Evolutionary conservation across 2,329 filamentous ascomycete genomes (phyloP).

Genomic region (Calonectria hongkongensis): DNA sequence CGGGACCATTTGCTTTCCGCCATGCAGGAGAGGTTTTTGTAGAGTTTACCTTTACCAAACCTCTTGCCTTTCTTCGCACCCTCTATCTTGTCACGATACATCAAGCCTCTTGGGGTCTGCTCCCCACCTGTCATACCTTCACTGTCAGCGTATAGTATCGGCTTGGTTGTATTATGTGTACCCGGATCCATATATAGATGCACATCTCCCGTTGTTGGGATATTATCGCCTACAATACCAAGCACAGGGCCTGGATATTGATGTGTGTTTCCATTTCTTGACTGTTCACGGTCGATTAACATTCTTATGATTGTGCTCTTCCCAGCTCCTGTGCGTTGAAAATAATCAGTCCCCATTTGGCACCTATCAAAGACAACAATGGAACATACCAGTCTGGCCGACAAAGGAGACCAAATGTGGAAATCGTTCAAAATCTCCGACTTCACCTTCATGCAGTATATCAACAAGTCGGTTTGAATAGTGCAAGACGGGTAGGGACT

Average conservation of each 20-base stretch:
- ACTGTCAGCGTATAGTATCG: constrained; percentile 18
- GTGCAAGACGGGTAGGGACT: constrained; percentile 16
- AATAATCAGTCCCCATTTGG: neutral
- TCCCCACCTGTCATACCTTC: constrained; percentile 28
- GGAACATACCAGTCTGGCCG: constrained; percentile 22
- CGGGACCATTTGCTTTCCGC: constrained; percentile 21
- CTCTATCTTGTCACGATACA: constrained; percentile 9
- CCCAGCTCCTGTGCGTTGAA: constrained; percentile 8
- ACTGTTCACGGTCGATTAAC: constrained; percentile 29
- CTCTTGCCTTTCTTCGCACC: constrained; percentile 15
- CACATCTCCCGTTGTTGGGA: constrained; percentile 26
- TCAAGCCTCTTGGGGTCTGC: constrained; percentile 7
- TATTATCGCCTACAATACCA: constrained; percentile 13
- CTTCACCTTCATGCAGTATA: constrained; percentile 23
- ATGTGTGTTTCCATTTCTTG: neutral
- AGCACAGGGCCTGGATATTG: constrained; percentile 16
- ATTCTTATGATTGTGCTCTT: constrained; percentile 33
- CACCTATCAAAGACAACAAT: neutral
- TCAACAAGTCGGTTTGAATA: constrained; percentile 33
- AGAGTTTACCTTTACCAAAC: constrained; percentile 6
- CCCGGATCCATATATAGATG: constrained; percentile 25
- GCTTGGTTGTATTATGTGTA: constrained; percentile 6
- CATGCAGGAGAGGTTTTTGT: constrained; percentile 14
- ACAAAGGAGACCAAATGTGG: constrained; percentile 34
- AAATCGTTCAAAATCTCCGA: constrained; percentile 29